Base-by-base conservation (phyloP, 1,284 basidiomycete genomes). In the Earliella scabrosa region DNA sequence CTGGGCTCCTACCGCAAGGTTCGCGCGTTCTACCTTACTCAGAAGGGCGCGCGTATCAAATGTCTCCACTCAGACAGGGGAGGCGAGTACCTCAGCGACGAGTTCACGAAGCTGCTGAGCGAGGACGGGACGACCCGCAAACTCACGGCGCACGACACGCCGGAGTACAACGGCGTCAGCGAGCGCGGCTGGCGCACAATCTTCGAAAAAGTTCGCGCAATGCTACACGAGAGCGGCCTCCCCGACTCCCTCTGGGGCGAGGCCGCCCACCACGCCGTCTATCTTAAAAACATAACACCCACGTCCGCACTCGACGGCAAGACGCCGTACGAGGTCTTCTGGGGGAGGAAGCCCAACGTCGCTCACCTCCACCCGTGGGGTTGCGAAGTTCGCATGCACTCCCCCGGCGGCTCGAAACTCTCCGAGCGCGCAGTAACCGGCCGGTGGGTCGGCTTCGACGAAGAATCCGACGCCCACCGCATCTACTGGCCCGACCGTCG, bases 221-320 rank as follows among this genome's bases (percentile, higher is more conserved):
- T 70, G 67, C 58, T 69, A 5, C n/a, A 61, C 13, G 66, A 59
- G 50, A 36, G n/a, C n/a, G n/a, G n/a, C n/a, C n/a, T n/a, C n/a
- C n/a, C n/a, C n/a, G n/a, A n/a, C n/a, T n/a, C n/a, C 52, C 63
- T 77, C 7, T 78, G 76, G 76, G 68, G 70, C 10, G 71, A 78
- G 52, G 76, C 76, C 2, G 59, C 74, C 0, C 24, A 52, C 1
- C 69, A 76, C 48, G 64, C 71, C 0, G 64, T 71, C 0, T 80
- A 73, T 66, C 45, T 79, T 21, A 67, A 73, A 58, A 80, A 81
- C 54, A 50, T 71, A 1, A 72, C 70, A 0, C 60, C 68, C 0
- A 76, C 72, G 0, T 62, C 64, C 4, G 64, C 67, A 1, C 63
- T 75, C 1, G 55, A 67, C 7, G 66, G 63, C 0, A 66, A 46